Evolutionary conservation across 1,139 yeast genomes (phyloP), one percentile per base, ranked within the genome.

Genomic region (Petasospora rhodanensis): DNA sequence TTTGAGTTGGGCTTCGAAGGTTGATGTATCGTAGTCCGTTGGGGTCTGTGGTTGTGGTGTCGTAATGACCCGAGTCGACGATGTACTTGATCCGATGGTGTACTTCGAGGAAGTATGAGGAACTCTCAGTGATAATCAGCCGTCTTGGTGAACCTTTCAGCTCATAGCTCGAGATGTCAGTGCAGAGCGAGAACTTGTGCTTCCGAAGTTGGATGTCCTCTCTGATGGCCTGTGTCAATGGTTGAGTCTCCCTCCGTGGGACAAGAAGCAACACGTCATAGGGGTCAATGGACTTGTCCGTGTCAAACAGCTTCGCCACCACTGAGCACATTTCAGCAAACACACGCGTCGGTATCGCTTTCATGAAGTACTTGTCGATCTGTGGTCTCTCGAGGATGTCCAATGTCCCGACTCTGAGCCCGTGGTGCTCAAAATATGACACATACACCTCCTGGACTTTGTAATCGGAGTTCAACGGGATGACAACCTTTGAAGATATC

Each of bases 41-140:
- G 4, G 25, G 5, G 8, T 32, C 43, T 11, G 32, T 15, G 12
- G 19, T 24, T 9, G 10, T 14, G 7, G 19, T 12, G 8, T 25
- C 18, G 5, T 33, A 14, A 2, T 22, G n/a, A 2, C 42, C 48
- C 7, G 22, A 13, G 20, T 44, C 46, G n/a, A 44, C 26, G 18
- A 44, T 37, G 28, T 37, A 37, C 24, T 41, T 41, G 15, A 44
- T 26, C 17, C 31, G 24, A 14, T 41, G 43, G 1, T 25, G 15
- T 5, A 21, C 8, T n/a, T 32, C 18, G 5, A 31, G 12, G 6
- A 37, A 23, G 1, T 15, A 7, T 1, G 13, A 8, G 1, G 36
- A 24, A 3, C 14, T 15, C 4, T 27, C 23, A 2, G 32, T 13
- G 5, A 44, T 16, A 2, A 42, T 17, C n/a, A 38, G 12, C 22